Base-by-base conservation (phyloP, 331 rosid genomes). In the Ulmus americana region DNA sequence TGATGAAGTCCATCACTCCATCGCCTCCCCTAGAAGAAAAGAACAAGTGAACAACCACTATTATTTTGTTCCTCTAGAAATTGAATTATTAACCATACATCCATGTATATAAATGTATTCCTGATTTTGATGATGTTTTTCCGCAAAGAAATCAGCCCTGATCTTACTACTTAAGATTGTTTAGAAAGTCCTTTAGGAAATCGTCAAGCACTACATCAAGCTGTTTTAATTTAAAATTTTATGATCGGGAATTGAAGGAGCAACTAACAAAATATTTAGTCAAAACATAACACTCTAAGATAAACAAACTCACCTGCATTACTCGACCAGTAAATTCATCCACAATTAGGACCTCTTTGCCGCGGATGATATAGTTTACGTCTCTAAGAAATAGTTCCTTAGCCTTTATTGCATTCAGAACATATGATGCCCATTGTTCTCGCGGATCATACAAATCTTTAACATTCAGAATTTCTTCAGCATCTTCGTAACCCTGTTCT, bases 1-100 rank as follows among this genome's bases (percentile, higher is more conserved):
- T 92, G 98, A 82, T 87, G 98, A 77, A 92, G 97, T 69, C 98
- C 97, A 62, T 92, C 98, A 80, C 98, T 92, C 98, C 98, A 92
- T 77, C 97, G 80, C 84, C 98, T 85, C 68, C 97, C 98, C 98
- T 92, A 75, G 55, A 86, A 22, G 59, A 68, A 65, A 58, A 73
- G 59, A 45, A 57, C 9, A 56, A 56, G 14, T 56, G 18, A 38
- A 7, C n/a, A 63, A 60, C 38, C 65, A 79, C 44, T 16, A 12
- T 54, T 55, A 65, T 52, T 51, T 42, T 46, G 52, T 42, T 67
- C 59, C 61, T 10, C 70, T 60, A 70, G 73, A 59, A 39, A 72
- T 56, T 69, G 53, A 59, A 28, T 28, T 28, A 28, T 2, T 28
- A 28, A 28, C 35, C 4, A 28, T 20, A 20, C 22, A 20, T 28